Evolutionary conservation across 2,329 filamentous ascomycete genomes (phyloP).

Genomic region (Fusarium clavum): DNA sequence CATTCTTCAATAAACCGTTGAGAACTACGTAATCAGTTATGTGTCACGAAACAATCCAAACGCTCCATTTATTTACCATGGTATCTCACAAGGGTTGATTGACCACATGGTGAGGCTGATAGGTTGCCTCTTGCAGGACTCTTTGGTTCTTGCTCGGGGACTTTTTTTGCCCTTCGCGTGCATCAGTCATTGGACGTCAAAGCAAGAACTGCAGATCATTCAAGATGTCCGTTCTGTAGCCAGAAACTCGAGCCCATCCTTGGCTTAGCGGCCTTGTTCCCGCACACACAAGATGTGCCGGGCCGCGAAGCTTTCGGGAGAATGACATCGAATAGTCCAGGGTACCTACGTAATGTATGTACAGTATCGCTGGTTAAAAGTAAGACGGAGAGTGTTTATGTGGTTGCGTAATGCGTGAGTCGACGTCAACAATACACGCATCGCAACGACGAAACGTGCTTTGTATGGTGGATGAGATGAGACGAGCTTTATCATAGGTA

Average conservation of each 20-base stretch:
- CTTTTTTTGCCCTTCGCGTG: constrained; percentile 22
- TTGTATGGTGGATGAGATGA: constrained; percentile 45
- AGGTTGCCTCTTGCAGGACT: constrained; percentile 5
- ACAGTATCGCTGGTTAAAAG: neutral
- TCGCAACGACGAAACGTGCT: constrained; percentile 43
- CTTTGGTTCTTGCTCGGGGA: constrained; percentile 32
- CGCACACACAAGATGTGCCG: constrained; percentile 36
- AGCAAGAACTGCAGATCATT: constrained; percentile 37
- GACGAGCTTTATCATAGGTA: constrained; percentile 22
- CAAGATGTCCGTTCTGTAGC: neutral
- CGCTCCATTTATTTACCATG: constrained; percentile 12
- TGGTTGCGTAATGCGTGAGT: constrained; percentile 36
- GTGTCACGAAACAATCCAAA: constrained; percentile 8
- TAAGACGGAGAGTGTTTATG: constrained; percentile 15
- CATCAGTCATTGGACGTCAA: constrained; percentile 28
- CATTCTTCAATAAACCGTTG: neutral
- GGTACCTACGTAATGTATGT: neutral
- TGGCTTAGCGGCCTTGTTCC: constrained; percentile 33
- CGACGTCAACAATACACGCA: constrained; percentile 33
- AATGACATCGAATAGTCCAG: constrained; percentile 8
- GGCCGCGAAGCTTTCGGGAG: constrained; percentile 39
- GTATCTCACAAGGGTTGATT: neutral
- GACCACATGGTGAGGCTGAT: constrained; percentile 30
- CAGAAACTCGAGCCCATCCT: constrained; percentile 18
- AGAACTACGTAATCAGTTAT: constrained; percentile 23